Evolutionary conservation across 2,329 filamentous ascomycete genomes (phyloP).

Genomic region (Diaporthe amygdali): DNA sequence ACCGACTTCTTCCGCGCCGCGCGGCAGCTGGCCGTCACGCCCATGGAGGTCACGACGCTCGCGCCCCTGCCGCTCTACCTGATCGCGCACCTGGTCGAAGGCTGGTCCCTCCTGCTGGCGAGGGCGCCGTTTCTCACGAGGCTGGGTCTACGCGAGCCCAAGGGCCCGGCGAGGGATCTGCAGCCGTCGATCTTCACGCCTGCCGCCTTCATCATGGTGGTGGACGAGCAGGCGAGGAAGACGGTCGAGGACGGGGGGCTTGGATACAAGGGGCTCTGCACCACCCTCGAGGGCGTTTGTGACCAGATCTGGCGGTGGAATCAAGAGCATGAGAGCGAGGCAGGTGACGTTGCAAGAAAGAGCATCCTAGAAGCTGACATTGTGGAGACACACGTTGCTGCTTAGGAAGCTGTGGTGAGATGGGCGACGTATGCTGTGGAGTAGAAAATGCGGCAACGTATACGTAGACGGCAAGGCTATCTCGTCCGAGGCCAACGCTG

Average conservation of each 20-base stretch:
- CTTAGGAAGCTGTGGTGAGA: neutral
- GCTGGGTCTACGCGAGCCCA: slow-evolving; percentile 36
- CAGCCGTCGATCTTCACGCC: slow-evolving; percentile 47
- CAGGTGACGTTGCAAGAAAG: neutral
- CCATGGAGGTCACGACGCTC: slow-evolving; percentile 36
- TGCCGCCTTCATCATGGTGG: slow-evolving; percentile 41
- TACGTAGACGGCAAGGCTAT: neutral
- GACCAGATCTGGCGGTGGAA: slow-evolving; percentile 49
- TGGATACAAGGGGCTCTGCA: slow-evolving; percentile 44
- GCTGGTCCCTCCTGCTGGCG: slow-evolving; percentile 36
- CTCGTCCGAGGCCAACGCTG: neutral
- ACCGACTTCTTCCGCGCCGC: slow-evolving; percentile 45
- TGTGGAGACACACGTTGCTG: neutral
- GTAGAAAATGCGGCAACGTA: neutral
- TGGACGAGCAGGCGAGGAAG: slow-evolving; percentile 43
- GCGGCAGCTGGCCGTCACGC: slow-evolving; percentile 35
- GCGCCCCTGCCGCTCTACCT: slow-evolving; percentile 43
- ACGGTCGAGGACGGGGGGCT: slow-evolving; percentile 45
- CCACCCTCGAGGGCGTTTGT: slow-evolving; percentile 47
- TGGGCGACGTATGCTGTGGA: neutral
- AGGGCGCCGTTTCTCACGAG: slow-evolving; percentile 27
- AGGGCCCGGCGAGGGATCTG: slow-evolving; percentile 40
- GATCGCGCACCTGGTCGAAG: slow-evolving; percentile 43
- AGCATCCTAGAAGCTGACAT: slow-evolving; percentile 1
- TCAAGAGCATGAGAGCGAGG: slow-evolving; percentile 4